Evolutionary conservation across 768 basidiomycete species (phyloP), one percentile per base, ranked within the genome.

Genomic region (Antrodiella citrinella): DNA sequence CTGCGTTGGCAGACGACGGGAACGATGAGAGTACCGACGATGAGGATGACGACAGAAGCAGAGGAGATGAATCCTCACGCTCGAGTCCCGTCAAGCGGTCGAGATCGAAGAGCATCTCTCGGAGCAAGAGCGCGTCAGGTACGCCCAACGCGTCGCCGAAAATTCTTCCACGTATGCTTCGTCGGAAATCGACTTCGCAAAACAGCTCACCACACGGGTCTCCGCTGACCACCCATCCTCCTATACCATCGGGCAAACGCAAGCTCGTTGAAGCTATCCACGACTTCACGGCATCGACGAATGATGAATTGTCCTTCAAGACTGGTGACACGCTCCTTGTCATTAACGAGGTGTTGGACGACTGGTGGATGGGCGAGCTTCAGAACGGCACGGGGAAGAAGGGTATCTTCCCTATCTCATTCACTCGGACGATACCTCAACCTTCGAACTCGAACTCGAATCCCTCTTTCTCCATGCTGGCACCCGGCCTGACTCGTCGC

Each of bases 361-460:
- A 81, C 52, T 94, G 92, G 92, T 94, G 90, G 86, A 78, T 91
- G 71, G 92, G 91, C 4, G 81, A 86, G 61, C 62, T 80, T 26
- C 68, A 76, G 49, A 89, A 87, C 1, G 72, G 72, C 54, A 80
- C 75, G 47, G 41, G 41, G 15, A 43, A 43, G 21, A 43, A 43
- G 19, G 92, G 92, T 12, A 63, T 95, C 39, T 94, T 96, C 73
- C 92, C 92, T 0, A 75, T 79, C 1, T 75, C 81, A 4, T 86
- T 91, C 65, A 83, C 81, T 7, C 41, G 41, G 9, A 7, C 18
- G 5, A 9, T 43, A 5, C 41, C 41, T 19, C n/a, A 43, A 35
- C 7, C 30, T 35, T 35, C 30, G 30, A 35, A 7, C 7, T 35
- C 30, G 30, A 35, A 15, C 15, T 35, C 30, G 7, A 7, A 7